These are phyloP conservation scores for Dothidotthia symphoricarpi DNA, from an alignment of 2,329 filamentous ascomycete species.

Conservation along the genomic window DNA sequence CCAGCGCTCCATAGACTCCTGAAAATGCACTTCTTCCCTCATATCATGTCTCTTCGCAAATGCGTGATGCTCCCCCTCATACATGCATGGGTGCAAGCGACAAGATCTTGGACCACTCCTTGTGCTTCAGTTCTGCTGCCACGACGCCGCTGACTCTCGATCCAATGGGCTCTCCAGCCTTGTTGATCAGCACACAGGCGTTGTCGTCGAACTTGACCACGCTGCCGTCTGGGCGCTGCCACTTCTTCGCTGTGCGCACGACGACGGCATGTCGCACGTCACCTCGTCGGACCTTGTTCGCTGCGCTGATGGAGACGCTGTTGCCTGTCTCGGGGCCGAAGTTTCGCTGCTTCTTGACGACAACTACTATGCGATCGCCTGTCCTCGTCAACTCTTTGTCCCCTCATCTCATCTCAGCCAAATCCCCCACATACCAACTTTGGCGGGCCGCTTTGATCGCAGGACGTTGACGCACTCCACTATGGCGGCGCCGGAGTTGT, in stretches of 20 bases:
- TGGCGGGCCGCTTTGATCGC: conserved; percentile 82
- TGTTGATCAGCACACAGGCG: conserved; percentile 95
- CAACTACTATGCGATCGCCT: conserved; percentile 96
- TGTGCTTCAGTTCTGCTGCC: conserved; percentile 81
- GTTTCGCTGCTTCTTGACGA: conserved; percentile 92
- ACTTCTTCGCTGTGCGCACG: conserved; percentile 85
- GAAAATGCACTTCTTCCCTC: conserved; percentile 15
- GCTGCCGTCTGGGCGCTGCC: conserved; percentile 82
- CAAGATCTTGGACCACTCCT: conserved; percentile 98
- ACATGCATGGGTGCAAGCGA: conserved; percentile 86
- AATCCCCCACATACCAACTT: conserved; percentile 67
- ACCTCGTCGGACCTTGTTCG: conserved; percentile 92
- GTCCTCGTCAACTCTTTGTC: no score
- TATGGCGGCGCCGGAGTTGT: conserved; percentile 96
- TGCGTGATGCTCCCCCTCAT: conserved; percentile 41
- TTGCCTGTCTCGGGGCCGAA: conserved; percentile 70
- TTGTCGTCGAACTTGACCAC: conserved; percentile 96
- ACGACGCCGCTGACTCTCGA: conserved; percentile 75
- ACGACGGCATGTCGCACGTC: conserved; percentile 96
- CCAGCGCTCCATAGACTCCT: conserved; percentile 20
- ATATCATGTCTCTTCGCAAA: conserved; percentile 6
- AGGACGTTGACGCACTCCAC: conserved; percentile 95
- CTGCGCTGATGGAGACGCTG: conserved; percentile 68
- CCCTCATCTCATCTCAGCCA: no score
- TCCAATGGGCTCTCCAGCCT: conserved; percentile 91